Base-by-base conservation (phyloP, 257 asterid species). In the Penstemon newberryi region DNA sequence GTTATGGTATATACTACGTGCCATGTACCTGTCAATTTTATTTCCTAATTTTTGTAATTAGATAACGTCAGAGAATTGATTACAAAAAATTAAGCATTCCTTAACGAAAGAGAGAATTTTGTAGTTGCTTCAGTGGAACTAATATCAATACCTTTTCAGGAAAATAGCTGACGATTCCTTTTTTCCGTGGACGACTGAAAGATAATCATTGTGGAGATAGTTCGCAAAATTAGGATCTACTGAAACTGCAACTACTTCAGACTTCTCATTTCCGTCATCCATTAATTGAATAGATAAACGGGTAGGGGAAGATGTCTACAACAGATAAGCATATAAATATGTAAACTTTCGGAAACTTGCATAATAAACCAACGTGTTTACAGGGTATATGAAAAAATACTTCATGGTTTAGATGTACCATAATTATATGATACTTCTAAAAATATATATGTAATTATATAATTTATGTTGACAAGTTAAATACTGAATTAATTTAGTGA, bases 161-260 rank as follows among this genome's bases (percentile, higher is more conserved):
- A 84, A 46, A 57, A 89, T 60, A 10, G 82, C 82, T 18, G 96
- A 83, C 7, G 89, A 86, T 82, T 89, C 96, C 80, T 86, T 94
- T 82, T 79, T 85, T 13, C 82, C 89, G 60, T 71, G 83, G 62
- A 75, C 76, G 70, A 75, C 81, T 40, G 99, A 82, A 51, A 94
- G 95, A 78, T 91, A 94, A 70, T 87, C 96, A 19, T 75, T 78
- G 55, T 87, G 80, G 72, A 89, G 95, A 81, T 94, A 91, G 52
- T 84, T 69, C 12, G 95, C 86, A 73, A 94, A 94, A 59, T 81
- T 82, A 19, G 99, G 97, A 80, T 94, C 97, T 40, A 91, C 86
- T n/a, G 97, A 91, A 53, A 90, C 96, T 33, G 96, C 91, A 86
- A 94, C 91, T 63, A 85, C 95, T 73, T 89, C 99, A 55, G 97